Evolutionary conservation across 2,329 filamentous ascomycete genomes (phyloP), one percentile per base, ranked within the genome.

Genomic region (Penicillium sumatraense): DNA sequence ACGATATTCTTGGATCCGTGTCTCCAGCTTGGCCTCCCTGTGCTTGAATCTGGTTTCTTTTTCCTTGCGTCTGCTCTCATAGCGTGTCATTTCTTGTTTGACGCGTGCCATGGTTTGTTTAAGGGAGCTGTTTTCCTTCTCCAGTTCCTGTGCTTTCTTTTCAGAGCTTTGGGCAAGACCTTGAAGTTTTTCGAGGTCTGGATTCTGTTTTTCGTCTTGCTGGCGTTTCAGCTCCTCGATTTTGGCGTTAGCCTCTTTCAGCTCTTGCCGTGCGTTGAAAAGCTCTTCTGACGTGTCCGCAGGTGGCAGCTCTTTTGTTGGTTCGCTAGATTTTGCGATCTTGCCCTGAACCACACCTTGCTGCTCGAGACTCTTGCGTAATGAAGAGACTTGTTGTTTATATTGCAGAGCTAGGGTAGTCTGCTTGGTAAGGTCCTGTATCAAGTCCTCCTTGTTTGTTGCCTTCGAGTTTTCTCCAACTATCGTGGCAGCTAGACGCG

Each of bases 401-500:
- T 78, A 77, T 48, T 76, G 71, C 47, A 78, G 59, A 6, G 75
- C 75, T 20, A 77, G 64, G n/a, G 75, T 70, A 3, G 77, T 79
- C 59, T 78, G 75, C 56, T 73, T 73, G 31, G 74, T 72, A 40
- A 79, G 67, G 50, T 78, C 73, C 26, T 73, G 72, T 27, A 78
- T 68, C 53, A 79, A 59, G 36, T 72, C 65, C 52, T 78, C 75
- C 42, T 73, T 75, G 33, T 75, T 68, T n/a, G 58, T 68, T n/a
- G 58, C 62, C 13, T 68, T 64, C 5, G 61, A 64, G 29, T 60
- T 65, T 23, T 70, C 65, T 5, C 62, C 67, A 8, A 70, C 68
- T 69, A 77, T 75, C 1, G 70, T 69, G 26, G 75, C 72, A 6
- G 76, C 76, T 49, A 79, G 69, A 8, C 72, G 72, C 18, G 75